A percentile compares a stretch with the other conserved stretches of the same genome.
Evolutionary conservation across 1,284 basidiomycete genomes (phyloP).

Genomic region (Caloboletus firmus): DNA sequence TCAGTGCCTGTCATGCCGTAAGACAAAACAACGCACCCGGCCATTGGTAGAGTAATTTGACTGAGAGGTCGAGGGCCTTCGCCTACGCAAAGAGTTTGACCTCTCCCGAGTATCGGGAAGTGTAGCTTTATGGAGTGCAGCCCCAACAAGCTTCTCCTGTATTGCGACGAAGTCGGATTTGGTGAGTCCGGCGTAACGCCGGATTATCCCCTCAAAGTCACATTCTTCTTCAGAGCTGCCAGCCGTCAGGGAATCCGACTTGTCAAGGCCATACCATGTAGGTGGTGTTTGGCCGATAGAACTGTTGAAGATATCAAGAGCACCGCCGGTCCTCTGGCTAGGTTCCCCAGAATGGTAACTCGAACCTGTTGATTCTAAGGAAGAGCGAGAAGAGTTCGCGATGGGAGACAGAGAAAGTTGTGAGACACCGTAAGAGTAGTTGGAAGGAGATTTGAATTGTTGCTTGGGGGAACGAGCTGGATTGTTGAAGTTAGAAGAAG

Average conservation of each 20-base stretch:
- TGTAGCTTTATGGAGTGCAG: constrained; percentile 55
- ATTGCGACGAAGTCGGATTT: constrained; percentile 67
- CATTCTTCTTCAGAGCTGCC: constrained; percentile 53
- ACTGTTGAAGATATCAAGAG: constrained; percentile 52
- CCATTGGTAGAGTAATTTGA: constrained; percentile 65
- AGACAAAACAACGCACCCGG: constrained; percentile 43
- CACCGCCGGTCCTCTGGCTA: constrained; percentile 51
- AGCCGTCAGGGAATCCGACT: constrained; percentile 47
- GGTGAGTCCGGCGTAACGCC: constrained; percentile 62
- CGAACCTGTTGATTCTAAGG: constrained; percentile 73
- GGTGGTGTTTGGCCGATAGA: constrained; percentile 44
- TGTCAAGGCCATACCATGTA: constrained; percentile 64
- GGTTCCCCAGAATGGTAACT: constrained; percentile 81
- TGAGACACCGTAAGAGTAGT: constrained; percentile 51
- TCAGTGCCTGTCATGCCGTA: constrained; percentile 9
- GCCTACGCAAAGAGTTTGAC: constrained; percentile 58
- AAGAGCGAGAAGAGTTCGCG: constrained; percentile 72
- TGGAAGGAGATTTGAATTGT: constrained; percentile 46
- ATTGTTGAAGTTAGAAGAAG: constrained; percentile 33
- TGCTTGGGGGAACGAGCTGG: constrained; percentile 54
- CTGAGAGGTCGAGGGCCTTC: constrained; percentile 77
- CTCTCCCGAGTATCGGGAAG: constrained; percentile 57
- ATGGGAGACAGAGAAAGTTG: constrained; percentile 65
- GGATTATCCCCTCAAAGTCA: constrained; percentile 66
- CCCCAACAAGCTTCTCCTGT: constrained; percentile 68